Evolutionary conservation across 73 alveolate species (phyloP), one percentile per base, ranked within the genome.

Genomic region (Tetrahymena elliotti): DNA sequence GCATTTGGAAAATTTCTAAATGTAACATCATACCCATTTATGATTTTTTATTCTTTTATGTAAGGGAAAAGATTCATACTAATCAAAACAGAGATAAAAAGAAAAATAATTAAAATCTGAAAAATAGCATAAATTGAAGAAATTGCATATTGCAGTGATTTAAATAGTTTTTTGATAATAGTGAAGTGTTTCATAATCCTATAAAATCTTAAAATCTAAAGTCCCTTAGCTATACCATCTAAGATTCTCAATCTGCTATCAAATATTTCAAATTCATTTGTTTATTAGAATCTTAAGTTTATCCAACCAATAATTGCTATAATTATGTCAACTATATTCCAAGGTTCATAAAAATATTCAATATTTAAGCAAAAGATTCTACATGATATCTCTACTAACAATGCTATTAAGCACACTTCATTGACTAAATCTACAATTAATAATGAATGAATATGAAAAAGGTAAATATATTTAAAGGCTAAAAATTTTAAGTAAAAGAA

Each of bases 51-150:
- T 33, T 92, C 47, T 47, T 94, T 94, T 9, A 94, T 31, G 40
- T 68, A 94, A 24, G 96, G 95, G 39, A 94, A 94, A 35, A 94
- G 33, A 40, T 94, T 94, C 83, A 94, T 94, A 38, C 96, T 94
- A 22, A 94, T 33, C 27, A 94, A 52, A 38, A 94, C 93, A 6
- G 83, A 94, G 18, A 94, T 94, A 38, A 94, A 94, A 40, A 94
- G 82, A 52, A 94, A 94, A 47, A 94, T 84, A 52, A 94, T 52
- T 84, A 94, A 35, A 16, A 94, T 83, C 34, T 83, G 54, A 33
- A 94, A 53, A 93, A 94, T 94, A 0, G 93, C 93, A 10, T 47
- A 53, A 34, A 94, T 82, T 35, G 93, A 68, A 3, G 96, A 94
- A 88, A 94, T 84, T 5, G 93, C 95, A 33, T 94, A 84, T 39